Evolutionary conservation across 1,284 basidiomycete genomes (phyloP).

Genomic region (Boletus albobrunnescens): DNA sequence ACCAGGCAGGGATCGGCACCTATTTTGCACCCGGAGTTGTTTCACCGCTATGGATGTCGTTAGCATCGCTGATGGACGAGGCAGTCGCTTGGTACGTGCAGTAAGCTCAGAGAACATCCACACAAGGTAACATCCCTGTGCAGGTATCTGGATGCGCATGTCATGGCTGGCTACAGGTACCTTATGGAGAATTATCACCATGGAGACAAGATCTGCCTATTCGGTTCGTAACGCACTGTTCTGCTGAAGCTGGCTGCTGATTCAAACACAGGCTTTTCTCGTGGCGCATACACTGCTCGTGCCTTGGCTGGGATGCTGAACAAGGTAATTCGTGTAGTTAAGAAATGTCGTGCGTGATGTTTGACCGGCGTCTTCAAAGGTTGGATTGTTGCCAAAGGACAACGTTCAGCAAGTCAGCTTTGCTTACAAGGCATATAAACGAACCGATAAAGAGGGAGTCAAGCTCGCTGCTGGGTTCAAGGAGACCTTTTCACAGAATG

Average conservation of each 20-base stretch:
- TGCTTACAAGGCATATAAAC: constrained; percentile 62
- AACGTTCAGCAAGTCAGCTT: constrained; percentile 61
- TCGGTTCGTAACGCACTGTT: constrained; percentile 39
- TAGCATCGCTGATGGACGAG: constrained; percentile 51
- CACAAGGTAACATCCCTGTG: not conserved
- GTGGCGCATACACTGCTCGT: constrained; percentile 74
- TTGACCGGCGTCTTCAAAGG: constrained; percentile 29
- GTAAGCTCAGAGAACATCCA: not conserved
- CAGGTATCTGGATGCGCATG: constrained; percentile 61
- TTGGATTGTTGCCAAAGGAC: constrained; percentile 56
- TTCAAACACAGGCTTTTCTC: constrained; percentile 54
- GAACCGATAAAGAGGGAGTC: constrained; percentile 43
- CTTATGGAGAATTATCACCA: constrained; percentile 61
- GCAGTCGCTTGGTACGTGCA: constrained; percentile 55
- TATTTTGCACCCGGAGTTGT: constrained; percentile 55
- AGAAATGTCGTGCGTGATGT: not conserved
- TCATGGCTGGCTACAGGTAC: constrained; percentile 61
- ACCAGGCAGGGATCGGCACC: constrained; percentile 61
- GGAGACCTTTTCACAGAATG: constrained; percentile 55
- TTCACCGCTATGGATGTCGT: constrained; percentile 46
- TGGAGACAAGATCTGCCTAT: constrained; percentile 61
- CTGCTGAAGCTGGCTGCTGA: constrained; percentile 1
- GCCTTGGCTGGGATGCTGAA: constrained; percentile 64
- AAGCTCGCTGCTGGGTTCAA: constrained; percentile 58
- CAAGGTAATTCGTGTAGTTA: constrained; percentile 34